Evolutionary conservation across 441 rosid species (phyloP), one percentile per base, ranked within the genome.

Genomic region (Codiaeum variegatum): DNA sequence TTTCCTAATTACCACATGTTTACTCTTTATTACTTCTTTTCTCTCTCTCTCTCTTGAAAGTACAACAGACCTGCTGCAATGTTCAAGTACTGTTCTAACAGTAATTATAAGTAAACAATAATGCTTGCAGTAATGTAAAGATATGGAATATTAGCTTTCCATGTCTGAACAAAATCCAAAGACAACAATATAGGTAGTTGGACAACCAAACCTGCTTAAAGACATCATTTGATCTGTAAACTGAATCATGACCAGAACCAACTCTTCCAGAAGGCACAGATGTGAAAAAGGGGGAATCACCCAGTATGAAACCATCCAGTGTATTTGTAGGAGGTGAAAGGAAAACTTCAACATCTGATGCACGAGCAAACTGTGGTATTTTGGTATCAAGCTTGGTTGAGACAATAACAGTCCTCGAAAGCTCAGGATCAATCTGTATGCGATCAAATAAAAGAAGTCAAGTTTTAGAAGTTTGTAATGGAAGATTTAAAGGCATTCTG

Each of bases 201-300:
- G 76, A 73, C 67, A n/a, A 66, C 5, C 58, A 80, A 60, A 94
- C 98, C 98, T 89, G 89, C 85, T 94, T 91, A 81, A 94, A 94
- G 65, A 91, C 98, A 59, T 94, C 90, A 71, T 94, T 91, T 46
- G 97, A 87, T 67, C 80, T 79, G 84, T 88, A 92, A 56, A 92
- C 89, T 55, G 97, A 84, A 72, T 91, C 97, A 55, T 84, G 90
- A 73, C 82, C 91, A 42, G 80, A 69, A 55, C 98, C 97, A 73
- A 94, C 98, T 80, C 98, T 88, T 84, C 97, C 98, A 34, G 98
- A 94, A 73, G 98, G 98, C 78, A 94, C 97, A 47, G 98, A 90
- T 64, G 98, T 94, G 76, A 94, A 94, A 79, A 92, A 94, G 9
- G 98, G 98, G 38, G 90, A 92, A 71, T 88, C 96, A 0, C 97